Base-by-base conservation (phyloP, 106 monocot genomes). In the Apostasia shenzhenica region DNA sequence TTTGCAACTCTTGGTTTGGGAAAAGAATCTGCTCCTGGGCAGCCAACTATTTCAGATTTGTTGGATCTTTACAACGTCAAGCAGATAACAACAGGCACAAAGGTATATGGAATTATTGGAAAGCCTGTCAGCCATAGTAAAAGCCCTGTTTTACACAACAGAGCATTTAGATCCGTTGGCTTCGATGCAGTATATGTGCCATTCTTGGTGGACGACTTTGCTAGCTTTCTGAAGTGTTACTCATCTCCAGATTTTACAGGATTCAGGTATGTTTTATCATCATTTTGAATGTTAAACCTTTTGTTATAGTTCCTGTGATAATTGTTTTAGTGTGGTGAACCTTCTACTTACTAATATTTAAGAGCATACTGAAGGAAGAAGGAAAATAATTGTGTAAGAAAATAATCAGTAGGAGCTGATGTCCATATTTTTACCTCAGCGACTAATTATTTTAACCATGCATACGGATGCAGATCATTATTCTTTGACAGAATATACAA, bases 151-250 rank as follows among this genome's bases (percentile, higher is more conserved):
- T 77, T 99, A 62, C 90, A 90, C 61, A 93, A 93, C 78, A 81
- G 75, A 67, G 76, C 80, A 49, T 87, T 93, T 72, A 78, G 73
- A 54, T 74, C 81, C 41, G 73, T 81, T 70, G 87, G 90, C 71
- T 79, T 85, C 59, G 73, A 99, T 87, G 92, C 85, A 59, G 87
- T 93, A 62, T 99, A 99, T 82, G 81, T 99, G 46, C 97, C 97
- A 50, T 66, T 93, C 71, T 81, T 99, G 79, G 83, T 84, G 56
- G 92, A 99, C 76, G 81, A 99, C 55, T 67, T 93, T 59, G 56
- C 73, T 39, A 78, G 55, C 44, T 99, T 93, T 70, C 83, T 99
- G 4, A 66, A 68, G 49, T 67, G 83, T 10, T 99, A 90, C 64
- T 92, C 90, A 48, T 89, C 97, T 62, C 85, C 90, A 11, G 97